Base-by-base conservation (phyloP, 371 early-diverging fungal genomes). In the Chytridium lagenaria region DNA sequence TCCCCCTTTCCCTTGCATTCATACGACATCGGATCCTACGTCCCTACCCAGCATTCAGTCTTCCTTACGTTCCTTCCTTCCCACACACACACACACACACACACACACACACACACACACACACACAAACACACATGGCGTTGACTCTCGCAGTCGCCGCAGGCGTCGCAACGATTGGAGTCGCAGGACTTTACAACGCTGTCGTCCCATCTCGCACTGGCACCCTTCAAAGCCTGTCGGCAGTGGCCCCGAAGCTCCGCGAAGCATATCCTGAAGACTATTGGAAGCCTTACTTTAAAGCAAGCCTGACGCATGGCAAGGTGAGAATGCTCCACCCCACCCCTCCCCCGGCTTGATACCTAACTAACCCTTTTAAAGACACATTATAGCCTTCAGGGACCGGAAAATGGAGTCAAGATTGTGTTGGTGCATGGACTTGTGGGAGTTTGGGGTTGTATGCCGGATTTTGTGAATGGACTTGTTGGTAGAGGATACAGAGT, bases 371-470 rank as follows among this genome's bases (percentile, higher is more conserved):
- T 44, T 44, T 19, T 44, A 7, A 15, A 78, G 26, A 87, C 87
- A 75, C 85, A 86, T 30, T 89, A 87, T 61, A 87, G 84, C 80
- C 40, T 81, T 16, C 78, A 85, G 57, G 90, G 90, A 30, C 78
- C 84, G 39, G 78, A 78, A 19, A 66, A 81, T 30, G 90, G 90
- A 1, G 70, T 77, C 44, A 79, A 77, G n/a, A 5, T 89, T 30
- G 80, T 86, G 7, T 79, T 89, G 19, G 76, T 89, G 34, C 90
- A 89, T 66, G 90, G 90, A 39, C 84, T 89, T 59, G 71, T 84
- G 23, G 44, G 40, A 52, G 22, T 10, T 12, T 22, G 28, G 3
- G 28, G 34, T 31, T 33, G 19, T 34, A 2, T 30, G 7, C 30
- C 69, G 28, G 10, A 15, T 0, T 23, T 23, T 79, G 63, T 61